Evolutionary conservation across 2,329 filamentous ascomycete genomes (phyloP).

Genomic region (Monilinia aucupariae): DNA sequence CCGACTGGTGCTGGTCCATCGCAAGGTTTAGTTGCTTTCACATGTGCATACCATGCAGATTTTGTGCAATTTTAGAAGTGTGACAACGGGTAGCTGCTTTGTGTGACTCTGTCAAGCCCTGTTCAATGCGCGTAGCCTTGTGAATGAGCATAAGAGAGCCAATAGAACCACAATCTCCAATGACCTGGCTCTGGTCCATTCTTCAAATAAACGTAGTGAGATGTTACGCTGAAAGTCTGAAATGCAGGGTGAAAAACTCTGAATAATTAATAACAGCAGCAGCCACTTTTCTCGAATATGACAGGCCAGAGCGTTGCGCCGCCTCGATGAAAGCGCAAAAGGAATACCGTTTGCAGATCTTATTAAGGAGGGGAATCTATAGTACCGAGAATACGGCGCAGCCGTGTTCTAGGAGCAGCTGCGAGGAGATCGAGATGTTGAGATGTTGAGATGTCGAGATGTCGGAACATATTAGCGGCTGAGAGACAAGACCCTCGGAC

Average conservation of each 20-base stretch:
- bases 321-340: constrained; percentile 3
- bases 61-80: neutral
- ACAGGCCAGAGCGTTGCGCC: neutral
- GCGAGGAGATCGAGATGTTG: constrained; percentile 2
- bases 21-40: neutral
- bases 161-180: constrained; percentile 15
- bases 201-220: constrained; percentile 3
- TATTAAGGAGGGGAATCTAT: constrained; percentile 11
- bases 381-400: constrained; percentile 11
- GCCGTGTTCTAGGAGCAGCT: constrained; percentile 1
- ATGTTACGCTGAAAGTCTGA: neutral
- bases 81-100: constrained; percentile 13
- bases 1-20: neutral
- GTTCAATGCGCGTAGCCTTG: neutral
- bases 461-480: constrained; percentile 2
- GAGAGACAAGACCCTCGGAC: neutral
- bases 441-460: no score
- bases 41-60: neutral
- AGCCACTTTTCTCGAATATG: constrained; percentile 2
- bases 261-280: neutral
- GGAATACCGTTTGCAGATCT: constrained; percentile 2
- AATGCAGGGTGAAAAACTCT: constrained; percentile 5
- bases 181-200: constrained; percentile 22
- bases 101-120: constrained; percentile 1
- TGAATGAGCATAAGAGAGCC: neutral